Evolutionary conservation across 805 yeast genomes (phyloP), one percentile per base, ranked within the genome.

Genomic region (Maudiozyma pseudohumilis): DNA sequence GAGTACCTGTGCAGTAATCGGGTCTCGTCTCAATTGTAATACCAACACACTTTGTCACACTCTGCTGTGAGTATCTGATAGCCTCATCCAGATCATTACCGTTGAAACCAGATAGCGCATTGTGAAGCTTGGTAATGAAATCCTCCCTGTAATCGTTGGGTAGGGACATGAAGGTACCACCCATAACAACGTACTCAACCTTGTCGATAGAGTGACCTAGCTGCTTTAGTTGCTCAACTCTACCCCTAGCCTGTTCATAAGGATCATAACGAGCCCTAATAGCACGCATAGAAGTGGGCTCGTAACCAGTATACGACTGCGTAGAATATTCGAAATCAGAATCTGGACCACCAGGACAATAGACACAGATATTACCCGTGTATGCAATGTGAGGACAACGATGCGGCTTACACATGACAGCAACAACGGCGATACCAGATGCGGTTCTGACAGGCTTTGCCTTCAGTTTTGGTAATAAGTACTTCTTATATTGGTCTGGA

Each of bases 391-490:
- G 98, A 20, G 98, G 98, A 63, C 98, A 92, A 65, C 98, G 73
- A 61, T 92, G 98, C 2, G 98, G 98, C 61, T 92, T 92, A 66
- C 96, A 88, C 97, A 92, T 92, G 23, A 92, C 97, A 0, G 98
- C 98, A 32, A 92, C 97, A 16, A 92, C 98, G 8, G 98, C 98
- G 41, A 92, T 94, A 51, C 98, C 98, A 9, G 95, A 83, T 0
- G 98, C 98, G 0, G 98, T 92, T 61, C 98, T 74, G 32, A 92
- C 97, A 0, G 98, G 98, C 60, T 92, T 92, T n/a, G 98, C 98
- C 63, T 92, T 85, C 32, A 92, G 69, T 62, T 88, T 88, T 2
- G 97, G 98, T 28, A 92, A 68, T 38, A 92, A 64, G 53, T 87
- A 87, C 56, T 86, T 86, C 60, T 85, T 86, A 62, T 89, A 82